Percentiles rank a stretch among this genome's conserved stretches.
phyloP scores from a whole-genome alignment of 139 green algal species.

The Picochlorum costavermella region DNA sequence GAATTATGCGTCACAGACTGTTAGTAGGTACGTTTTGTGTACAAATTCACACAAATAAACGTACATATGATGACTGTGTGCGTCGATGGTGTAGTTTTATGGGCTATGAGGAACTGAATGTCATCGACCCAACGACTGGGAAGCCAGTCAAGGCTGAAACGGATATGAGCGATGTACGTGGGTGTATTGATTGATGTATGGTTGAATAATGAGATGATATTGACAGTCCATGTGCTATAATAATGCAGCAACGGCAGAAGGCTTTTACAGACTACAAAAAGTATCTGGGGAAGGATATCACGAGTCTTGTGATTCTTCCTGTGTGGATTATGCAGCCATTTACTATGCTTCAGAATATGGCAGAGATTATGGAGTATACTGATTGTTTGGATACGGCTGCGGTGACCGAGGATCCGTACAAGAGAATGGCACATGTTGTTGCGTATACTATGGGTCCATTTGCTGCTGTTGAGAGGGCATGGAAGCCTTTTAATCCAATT shows the following conservation, averaged over 20 bases:
- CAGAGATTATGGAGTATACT: conserved; percentile 97
- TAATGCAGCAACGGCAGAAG: conserved; percentile 35
- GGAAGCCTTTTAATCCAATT: conserved; percentile 99
- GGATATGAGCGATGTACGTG: conserved; percentile 5
- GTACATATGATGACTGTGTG: background rate
- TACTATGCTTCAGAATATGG: conserved; percentile 93
- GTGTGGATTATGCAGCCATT: conserved; percentile 98
- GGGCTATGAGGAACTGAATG: conserved; percentile 48
- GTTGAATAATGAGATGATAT: background rate
- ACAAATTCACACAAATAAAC: background rate
- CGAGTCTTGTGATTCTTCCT: conserved; percentile 84
- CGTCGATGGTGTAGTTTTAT: conserved; percentile 35
- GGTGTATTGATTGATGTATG: background rate
- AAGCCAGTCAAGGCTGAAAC: conserved; percentile 26
- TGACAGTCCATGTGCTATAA: conserved; percentile 5
- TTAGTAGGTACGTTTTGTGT: conserved; percentile 25
- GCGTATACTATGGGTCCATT: conserved; percentile 87
- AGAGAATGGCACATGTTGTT: conserved; percentile 72
- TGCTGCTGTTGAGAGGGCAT: conserved; percentile 75
- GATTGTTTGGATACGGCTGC: conserved; percentile 79
- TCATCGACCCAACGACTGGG: conserved; percentile 42
- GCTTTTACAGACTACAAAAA: conserved; percentile 48
- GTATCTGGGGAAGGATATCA: conserved; percentile 86
- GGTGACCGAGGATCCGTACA: conserved; percentile 58
- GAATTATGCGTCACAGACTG: conserved; percentile 29